These are phyloP conservation scores for Tilletia walkeri DNA, from an alignment of 1,284 basidiomycete genomes.

Conservation along the genomic window DNA sequence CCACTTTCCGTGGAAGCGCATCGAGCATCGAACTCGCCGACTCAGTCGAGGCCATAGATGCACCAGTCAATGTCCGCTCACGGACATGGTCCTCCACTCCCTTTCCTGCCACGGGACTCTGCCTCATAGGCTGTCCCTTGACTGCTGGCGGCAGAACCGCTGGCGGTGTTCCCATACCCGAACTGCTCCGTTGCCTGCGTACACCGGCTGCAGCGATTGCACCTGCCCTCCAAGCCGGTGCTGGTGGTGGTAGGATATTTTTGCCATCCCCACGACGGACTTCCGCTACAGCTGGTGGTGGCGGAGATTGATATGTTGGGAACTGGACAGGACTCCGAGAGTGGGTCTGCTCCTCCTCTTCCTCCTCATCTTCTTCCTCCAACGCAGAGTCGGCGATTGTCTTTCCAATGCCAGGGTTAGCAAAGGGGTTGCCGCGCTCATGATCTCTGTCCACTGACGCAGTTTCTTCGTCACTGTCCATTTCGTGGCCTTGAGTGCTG, in stretches of 20 bases:
- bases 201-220: neutral
- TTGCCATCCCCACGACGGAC: neutral
- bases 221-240: conserved; percentile 7
- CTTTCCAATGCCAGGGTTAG: neutral
- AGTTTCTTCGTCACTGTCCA: neutral
- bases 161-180: neutral
- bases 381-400: neutral
- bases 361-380: neutral
- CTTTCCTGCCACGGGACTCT: too few species aligned
- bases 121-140: too few species aligned
- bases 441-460: neutral
- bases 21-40: too few species aligned
- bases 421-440: neutral
- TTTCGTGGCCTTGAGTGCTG: neutral
- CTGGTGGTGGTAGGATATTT: neutral
- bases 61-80: too few species aligned
- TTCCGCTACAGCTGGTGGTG: neutral
- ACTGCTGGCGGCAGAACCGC: too few species aligned
- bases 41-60: too few species aligned
- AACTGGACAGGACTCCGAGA: too few species aligned
- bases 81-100: too few species aligned
- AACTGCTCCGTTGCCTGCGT: neutral
- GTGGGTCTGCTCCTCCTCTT: neutral
- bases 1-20: too few species aligned
- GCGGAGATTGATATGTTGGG: neutral